phyloP scores from a whole-genome alignment of 2,329 filamentous ascomycete species.

The Epichloe festucae region DNA sequence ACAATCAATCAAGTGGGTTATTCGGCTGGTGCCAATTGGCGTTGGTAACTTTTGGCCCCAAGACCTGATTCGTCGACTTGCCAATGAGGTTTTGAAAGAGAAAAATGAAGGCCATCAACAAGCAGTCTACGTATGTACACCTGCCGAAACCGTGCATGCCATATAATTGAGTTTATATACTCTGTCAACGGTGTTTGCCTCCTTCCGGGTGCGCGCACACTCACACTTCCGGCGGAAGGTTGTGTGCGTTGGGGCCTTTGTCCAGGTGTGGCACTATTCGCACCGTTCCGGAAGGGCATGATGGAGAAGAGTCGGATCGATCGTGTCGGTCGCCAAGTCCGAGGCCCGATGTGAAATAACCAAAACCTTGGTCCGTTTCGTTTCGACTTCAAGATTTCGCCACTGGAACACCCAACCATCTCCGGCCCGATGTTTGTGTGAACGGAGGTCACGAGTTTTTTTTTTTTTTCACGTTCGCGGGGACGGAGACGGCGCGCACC shows the following conservation, averaged over 20 bases:
- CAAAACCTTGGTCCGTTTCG: background rate
- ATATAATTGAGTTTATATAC: too few relatives aligned
- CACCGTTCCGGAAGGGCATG: background rate
- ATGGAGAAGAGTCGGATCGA: too few relatives aligned
- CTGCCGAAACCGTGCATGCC: too few relatives aligned
- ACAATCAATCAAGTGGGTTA: background rate
- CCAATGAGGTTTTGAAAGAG: background rate
- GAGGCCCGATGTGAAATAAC: background rate
- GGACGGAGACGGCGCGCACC: background rate
- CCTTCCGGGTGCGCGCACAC: background rate
- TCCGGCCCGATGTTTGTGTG: background rate
- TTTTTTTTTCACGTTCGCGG: background rate
- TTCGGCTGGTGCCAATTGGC: background rate
- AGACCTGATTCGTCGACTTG: background rate
- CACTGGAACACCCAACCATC: background rate
- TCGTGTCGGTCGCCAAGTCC: background rate
- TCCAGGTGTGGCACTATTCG: background rate
- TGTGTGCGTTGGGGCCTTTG: background rate
- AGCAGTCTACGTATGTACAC: too few relatives aligned
- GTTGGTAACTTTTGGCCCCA: background rate
- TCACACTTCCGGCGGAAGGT: background rate
- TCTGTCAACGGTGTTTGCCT: too few relatives aligned
- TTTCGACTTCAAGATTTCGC: background rate
- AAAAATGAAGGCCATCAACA: background rate
- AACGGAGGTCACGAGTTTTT: background rate